Conservation (phyloP, 495 filamentous ascomycete species). For the Friedmanniomyces simplex region DNA sequence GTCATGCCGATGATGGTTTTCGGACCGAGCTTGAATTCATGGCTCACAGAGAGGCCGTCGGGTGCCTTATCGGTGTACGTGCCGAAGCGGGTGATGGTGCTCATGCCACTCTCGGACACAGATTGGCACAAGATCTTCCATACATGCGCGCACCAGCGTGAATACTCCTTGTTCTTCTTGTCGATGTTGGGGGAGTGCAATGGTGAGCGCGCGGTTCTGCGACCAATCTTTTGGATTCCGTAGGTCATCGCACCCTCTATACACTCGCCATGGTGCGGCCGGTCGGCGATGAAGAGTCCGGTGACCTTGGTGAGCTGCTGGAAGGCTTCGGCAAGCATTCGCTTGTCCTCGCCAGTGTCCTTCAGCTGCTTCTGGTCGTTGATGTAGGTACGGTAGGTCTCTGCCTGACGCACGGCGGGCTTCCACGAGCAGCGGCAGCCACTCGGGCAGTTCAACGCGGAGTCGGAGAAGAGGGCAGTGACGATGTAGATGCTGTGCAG, state of each 20-base stretch:
- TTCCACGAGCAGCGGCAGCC: conserved; percentile 5
- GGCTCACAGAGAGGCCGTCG: conserved; percentile 1
- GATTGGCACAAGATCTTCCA: conserved; percentile 1
- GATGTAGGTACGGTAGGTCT: conserved; percentile 6
- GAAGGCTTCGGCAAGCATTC: conserved; percentile 10
- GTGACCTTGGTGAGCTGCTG: not conserved
- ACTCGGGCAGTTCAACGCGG: conserved; percentile 2
- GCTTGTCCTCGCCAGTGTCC: not conserved
- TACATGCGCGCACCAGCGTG: not conserved
- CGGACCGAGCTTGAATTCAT: not conserved
- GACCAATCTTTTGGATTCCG: not conserved
- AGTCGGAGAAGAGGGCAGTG: conserved; percentile 8
- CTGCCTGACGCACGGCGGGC: conserved; percentile 1
- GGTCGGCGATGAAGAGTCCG: not conserved
- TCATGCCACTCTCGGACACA: not conserved
- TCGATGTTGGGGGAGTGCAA: not conserved
- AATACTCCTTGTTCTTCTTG: not conserved
- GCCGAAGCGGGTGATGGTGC: conserved; percentile 2
- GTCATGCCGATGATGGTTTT: not conserved
- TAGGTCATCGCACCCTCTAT: not conserved
- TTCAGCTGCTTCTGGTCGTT: conserved; percentile 11
- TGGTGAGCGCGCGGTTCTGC: not conserved
- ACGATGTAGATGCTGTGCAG: conserved; percentile 9
- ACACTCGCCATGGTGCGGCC: not conserved
- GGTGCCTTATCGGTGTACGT: not conserved